phyloP scores from a whole-genome alignment of 306 rosid genomes.

The Gastrolobium bilobum region DNA sequence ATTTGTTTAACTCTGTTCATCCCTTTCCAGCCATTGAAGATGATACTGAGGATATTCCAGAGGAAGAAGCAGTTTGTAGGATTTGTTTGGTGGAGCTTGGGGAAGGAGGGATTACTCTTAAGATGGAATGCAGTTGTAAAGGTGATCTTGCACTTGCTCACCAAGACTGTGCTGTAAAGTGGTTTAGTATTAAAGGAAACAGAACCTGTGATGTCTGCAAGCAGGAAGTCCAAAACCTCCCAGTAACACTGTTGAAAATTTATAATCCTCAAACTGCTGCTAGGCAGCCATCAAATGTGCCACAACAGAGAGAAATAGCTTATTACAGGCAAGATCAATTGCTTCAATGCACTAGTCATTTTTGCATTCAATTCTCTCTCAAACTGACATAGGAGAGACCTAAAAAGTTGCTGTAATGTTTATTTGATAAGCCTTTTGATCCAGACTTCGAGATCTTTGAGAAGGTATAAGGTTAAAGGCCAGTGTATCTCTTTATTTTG shows the following conservation, averaged over 20 bases:
- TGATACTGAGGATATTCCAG: constrained; percentile 89
- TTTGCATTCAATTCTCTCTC: constrained; percentile 30
- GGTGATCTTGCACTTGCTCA: constrained; percentile 98
- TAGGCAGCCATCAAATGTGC: constrained; percentile 52
- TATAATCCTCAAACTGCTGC: constrained; percentile 53
- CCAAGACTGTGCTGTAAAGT: constrained; percentile 91
- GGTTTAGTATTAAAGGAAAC: constrained; percentile 97
- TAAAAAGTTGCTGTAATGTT: constrained; percentile 9
- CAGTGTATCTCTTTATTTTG: constrained; percentile 4
- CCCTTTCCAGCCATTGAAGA: constrained; percentile 68
- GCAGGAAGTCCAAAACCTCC: constrained; percentile 80
- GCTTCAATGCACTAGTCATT: constrained; percentile 22
- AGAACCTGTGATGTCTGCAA: constrained; percentile 91
- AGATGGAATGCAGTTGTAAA: constrained; percentile 97
- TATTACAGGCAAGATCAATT: constrained; percentile 69
- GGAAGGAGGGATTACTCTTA: constrained; percentile 85
- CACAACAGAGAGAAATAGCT: constrained; percentile 56
- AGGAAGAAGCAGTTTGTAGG: constrained; percentile 95
- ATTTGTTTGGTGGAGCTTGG: constrained; percentile 84
- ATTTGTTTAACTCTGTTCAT: constrained; percentile 22
- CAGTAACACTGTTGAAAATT: constrained; percentile 82
- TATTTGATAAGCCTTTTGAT: constrained; percentile 17
- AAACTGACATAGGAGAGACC: constrained; percentile 21
- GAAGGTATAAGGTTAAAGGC: constrained; percentile 26
- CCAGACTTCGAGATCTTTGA: neutral